Evolutionary conservation across 805 yeast species (phyloP).

Genomic region (Cyberlindnera bimundalis): DNA sequence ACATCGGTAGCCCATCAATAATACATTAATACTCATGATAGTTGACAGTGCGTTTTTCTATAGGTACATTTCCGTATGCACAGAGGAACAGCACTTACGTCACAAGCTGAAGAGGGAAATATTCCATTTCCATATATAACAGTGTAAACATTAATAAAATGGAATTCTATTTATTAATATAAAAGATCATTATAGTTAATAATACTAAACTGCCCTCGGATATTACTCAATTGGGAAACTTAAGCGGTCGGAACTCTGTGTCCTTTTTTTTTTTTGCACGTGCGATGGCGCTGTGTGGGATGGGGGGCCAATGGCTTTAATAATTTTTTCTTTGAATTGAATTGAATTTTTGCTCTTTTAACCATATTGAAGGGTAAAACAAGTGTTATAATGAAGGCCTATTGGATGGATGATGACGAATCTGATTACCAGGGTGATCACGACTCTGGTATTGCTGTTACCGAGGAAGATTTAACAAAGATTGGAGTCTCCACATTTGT

Average conservation of each 20-base stretch:
- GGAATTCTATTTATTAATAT: no score
- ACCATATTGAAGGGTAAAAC: neutral
- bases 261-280: no score
- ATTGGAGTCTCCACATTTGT: slow-evolving; percentile 69
- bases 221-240: neutral
- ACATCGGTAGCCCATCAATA: no score
- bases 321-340: neutral
- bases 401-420: slow-evolving; percentile 59
- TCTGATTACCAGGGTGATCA: slow-evolving; percentile 67
- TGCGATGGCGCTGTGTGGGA: slow-evolving; percentile 1
- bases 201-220: neutral
- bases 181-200: neutral
- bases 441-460: slow-evolving; percentile 60
- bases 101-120: no score
- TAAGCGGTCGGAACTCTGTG: neutral
- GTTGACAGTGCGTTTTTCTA: no score
- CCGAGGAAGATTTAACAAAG: slow-evolving; percentile 44
- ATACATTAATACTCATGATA: no score
- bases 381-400: slow-evolving; percentile 36
- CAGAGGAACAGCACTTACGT: no score
- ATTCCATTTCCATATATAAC: no score
- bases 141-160: no score
- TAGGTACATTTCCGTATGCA: no score
- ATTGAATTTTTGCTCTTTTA: neutral
- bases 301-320: no score